Conservation (phyloP, 306 rosid genomes). For the Vigna nakashimae region DNA sequence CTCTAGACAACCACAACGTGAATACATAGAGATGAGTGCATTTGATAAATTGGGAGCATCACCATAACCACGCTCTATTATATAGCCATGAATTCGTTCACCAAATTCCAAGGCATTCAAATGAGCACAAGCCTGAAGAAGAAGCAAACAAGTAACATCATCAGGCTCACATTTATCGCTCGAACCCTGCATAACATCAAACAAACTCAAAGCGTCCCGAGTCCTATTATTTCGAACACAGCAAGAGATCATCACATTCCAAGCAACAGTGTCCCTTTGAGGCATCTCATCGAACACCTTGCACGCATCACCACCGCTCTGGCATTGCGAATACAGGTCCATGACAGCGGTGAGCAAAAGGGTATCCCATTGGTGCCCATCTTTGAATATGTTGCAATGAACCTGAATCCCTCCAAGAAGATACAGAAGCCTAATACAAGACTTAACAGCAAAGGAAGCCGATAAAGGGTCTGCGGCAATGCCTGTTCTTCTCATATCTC, state of each 20-base stretch:
- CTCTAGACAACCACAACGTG: conserved; percentile 78
- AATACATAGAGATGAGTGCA: conserved; percentile 83
- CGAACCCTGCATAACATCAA: conserved; percentile 71
- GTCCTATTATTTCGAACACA: conserved; percentile 65
- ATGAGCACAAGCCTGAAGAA: conserved; percentile 83
- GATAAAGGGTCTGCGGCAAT: conserved; percentile 60
- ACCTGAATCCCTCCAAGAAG: conserved; percentile 70
- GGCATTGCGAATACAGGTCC: conserved; percentile 72
- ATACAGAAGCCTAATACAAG: conserved; percentile 57
- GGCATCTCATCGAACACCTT: conserved; percentile 79
- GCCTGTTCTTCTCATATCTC: conserved; percentile 62
- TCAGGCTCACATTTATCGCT: conserved; percentile 62
- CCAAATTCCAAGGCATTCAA: conserved; percentile 78
- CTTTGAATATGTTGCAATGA: conserved; percentile 68
- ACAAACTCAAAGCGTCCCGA: conserved; percentile 74
- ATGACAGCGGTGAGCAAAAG: conserved; percentile 72
- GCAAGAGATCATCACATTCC: conserved; percentile 92
- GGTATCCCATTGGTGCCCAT: conserved; percentile 71
- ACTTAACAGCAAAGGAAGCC: conserved; percentile 66
- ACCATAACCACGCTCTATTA: conserved; percentile 61
- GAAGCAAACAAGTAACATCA: conserved; percentile 80
- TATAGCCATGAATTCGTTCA: conserved; percentile 63
- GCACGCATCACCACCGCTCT: conserved; percentile 59
- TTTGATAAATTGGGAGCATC: conserved; percentile 58
- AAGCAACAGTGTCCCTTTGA: conserved; percentile 71